These are phyloP conservation scores for Lachancea fermentati DNA, from an alignment of 805 yeast genomes.

Conservation along the genomic window DNA sequence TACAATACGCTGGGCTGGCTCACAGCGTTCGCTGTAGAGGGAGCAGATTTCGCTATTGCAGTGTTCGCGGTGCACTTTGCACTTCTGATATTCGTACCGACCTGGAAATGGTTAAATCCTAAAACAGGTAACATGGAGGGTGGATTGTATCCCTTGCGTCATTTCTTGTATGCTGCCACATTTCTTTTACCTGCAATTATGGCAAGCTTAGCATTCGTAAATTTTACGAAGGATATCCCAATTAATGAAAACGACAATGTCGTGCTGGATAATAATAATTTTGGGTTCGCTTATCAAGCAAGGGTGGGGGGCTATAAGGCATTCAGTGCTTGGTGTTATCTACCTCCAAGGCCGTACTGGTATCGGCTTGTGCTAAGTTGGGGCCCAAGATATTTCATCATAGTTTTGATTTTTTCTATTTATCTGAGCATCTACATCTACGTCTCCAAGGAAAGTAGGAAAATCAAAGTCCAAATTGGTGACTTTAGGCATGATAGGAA, in stretches of 20 bases:
- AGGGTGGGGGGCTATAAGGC: constrained; percentile 50
- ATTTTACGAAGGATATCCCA: constrained; percentile 19
- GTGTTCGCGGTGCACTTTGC: constrained; percentile 81
- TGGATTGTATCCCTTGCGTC: constrained; percentile 59
- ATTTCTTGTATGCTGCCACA: constrained; percentile 51
- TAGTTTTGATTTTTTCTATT: constrained; percentile 54
- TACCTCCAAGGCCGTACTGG: constrained; percentile 71
- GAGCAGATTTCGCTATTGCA: constrained; percentile 79
- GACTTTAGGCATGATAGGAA: constrained; percentile 20
- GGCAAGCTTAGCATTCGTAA: constrained; percentile 68
- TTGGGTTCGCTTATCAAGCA: constrained; percentile 19
- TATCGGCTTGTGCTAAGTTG: constrained; percentile 68
- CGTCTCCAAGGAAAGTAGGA: constrained; percentile 57
- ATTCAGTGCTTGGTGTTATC: constrained; percentile 69
- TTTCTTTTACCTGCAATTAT: constrained; percentile 58
- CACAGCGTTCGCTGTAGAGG: constrained; percentile 75
- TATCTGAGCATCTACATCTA: constrained; percentile 69
- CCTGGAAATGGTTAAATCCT: constrained; percentile 37
- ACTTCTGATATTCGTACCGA: constrained; percentile 62
- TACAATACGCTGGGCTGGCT: constrained; percentile 73
- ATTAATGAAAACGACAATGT: constrained; percentile 18
- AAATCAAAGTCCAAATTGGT: constrained; percentile 38
- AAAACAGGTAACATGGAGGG: constrained; percentile 53
- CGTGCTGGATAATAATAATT: constrained; percentile 22
- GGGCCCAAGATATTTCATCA: constrained; percentile 71